Evolutionary conservation across 148 eudicot species (phyloP).

Genomic region (Drosera capensis): DNA sequence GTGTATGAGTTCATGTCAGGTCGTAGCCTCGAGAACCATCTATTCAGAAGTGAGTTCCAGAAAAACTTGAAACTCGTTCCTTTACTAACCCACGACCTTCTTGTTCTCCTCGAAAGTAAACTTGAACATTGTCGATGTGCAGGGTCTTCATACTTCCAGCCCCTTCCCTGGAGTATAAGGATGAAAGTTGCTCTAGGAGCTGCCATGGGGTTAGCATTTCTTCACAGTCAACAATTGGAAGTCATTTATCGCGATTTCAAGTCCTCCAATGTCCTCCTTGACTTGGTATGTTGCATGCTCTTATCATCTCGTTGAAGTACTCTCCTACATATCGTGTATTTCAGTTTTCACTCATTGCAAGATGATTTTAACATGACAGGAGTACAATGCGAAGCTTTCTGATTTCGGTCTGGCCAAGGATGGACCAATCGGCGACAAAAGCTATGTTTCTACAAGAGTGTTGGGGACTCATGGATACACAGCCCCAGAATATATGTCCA

Average conservation of each 20-base stretch:
- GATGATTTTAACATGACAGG: slow-evolving; percentile 14
- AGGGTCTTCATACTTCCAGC: slow-evolving; percentile 54
- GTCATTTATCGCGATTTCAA: slow-evolving; percentile 84
- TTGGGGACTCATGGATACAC: slow-evolving; percentile 50
- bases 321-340: neutral
- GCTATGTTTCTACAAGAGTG: slow-evolving; percentile 34
- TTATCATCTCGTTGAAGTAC: neutral
- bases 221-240: slow-evolving; percentile 59
- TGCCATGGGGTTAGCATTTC: slow-evolving; percentile 76
- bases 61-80: neutral
- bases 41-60: neutral
- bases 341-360: neutral
- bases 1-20: neutral
- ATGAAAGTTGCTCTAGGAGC: slow-evolving; percentile 78
- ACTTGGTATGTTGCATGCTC: slow-evolving; percentile 39
- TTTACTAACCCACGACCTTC: neutral
- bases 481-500: slow-evolving; percentile 28
- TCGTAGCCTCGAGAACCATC: slow-evolving; percentile 1
- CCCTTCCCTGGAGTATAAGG: slow-evolving; percentile 59
- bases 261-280: slow-evolving; percentile 68
- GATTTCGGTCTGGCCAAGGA: slow-evolving; percentile 87
- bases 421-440: slow-evolving; percentile 19
- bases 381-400: slow-evolving; percentile 64
- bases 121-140: neutral
- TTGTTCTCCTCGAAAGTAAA: neutral